Conservation (phyloP, 2,329 filamentous ascomycete genomes). For the Teratosphaeria epicoccoides region DNA sequence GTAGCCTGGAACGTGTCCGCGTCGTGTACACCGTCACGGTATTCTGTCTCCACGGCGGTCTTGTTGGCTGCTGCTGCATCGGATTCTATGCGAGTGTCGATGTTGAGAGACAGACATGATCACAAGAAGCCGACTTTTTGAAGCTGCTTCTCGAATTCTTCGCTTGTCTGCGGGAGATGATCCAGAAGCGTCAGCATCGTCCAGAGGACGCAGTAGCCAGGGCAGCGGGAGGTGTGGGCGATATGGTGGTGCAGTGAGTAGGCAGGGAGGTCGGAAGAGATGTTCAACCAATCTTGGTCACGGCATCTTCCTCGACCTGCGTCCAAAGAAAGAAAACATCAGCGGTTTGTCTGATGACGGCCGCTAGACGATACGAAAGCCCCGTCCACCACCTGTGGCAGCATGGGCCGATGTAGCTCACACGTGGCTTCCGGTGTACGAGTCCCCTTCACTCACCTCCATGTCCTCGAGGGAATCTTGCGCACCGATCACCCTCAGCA, state of each 20-base stretch:
- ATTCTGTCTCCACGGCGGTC: not conserved
- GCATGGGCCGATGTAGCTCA: not conserved
- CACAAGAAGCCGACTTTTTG: slow-evolving; percentile 15
- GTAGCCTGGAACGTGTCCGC: slow-evolving; percentile 14
- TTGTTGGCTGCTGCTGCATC: not conserved
- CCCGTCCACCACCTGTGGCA: not conserved
- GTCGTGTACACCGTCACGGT: not conserved
- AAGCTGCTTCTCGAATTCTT: slow-evolving; percentile 22
- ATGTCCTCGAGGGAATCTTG: slow-evolving; percentile 97
- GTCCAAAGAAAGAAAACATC: slow-evolving; percentile 15
- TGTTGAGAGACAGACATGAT: not conserved
- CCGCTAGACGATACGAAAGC: not conserved
- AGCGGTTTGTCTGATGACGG: slow-evolving; percentile 18
- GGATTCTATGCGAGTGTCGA: not conserved
- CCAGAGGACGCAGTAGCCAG: not conserved
- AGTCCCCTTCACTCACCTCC: slow-evolving; percentile 63
- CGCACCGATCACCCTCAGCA: slow-evolving; percentile 87
- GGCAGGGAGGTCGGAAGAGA: slow-evolving; percentile 7
- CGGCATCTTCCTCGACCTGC: slow-evolving; percentile 31
- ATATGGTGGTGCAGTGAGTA: slow-evolving; percentile 2
- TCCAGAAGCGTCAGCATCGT: not conserved
- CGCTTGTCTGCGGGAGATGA: slow-evolving; percentile 11
- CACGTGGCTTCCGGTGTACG: slow-evolving; percentile 4
- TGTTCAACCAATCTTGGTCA: slow-evolving; percentile 53
- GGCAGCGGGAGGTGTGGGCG: not conserved